These are phyloP conservation scores for Agroathelia rolfsii DNA, from an alignment of 1,284 basidiomycete genomes.

Conservation along the genomic window DNA sequence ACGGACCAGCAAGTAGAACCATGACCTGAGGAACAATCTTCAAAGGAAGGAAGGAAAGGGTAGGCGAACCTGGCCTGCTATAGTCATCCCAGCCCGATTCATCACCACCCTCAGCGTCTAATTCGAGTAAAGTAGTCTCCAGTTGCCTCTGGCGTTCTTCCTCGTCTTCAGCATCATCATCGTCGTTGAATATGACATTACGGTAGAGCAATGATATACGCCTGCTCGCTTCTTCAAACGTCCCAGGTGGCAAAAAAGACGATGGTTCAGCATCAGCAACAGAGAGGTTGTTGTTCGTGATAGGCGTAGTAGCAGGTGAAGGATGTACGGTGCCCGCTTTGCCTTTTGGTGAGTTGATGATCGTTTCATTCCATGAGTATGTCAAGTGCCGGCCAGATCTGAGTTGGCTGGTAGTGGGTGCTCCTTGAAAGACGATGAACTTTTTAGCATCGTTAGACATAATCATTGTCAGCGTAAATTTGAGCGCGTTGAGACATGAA, in stretches of 20 bases:
- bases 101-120: slow-evolving; percentile 8
- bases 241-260: slow-evolving; percentile 32
- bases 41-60: slow-evolving; percentile 1
- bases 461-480: no score
- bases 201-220: slow-evolving; percentile 57
- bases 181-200: slow-evolving; percentile 51
- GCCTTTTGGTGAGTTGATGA: no score
- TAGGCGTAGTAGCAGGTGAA: no score
- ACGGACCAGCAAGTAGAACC: slow-evolving; percentile 9
- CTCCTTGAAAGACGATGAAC: no score
- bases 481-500: no score
- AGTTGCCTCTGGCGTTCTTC: slow-evolving; percentile 13
- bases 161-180: slow-evolving; percentile 23
- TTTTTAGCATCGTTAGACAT: no score
- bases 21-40: neutral
- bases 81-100: slow-evolving; percentile 1
- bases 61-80: slow-evolving; percentile 1
- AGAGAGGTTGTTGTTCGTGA: no score
- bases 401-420: no score
- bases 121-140: slow-evolving; percentile 13
- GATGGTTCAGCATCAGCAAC: no score
- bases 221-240: slow-evolving; percentile 48
- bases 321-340: no score
- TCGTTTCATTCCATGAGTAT: no score
- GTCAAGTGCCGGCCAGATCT: no score